Evolutionary conservation across 768 basidiomycete genomes (phyloP).

Genomic region (Wakefieldia striispora): DNA sequence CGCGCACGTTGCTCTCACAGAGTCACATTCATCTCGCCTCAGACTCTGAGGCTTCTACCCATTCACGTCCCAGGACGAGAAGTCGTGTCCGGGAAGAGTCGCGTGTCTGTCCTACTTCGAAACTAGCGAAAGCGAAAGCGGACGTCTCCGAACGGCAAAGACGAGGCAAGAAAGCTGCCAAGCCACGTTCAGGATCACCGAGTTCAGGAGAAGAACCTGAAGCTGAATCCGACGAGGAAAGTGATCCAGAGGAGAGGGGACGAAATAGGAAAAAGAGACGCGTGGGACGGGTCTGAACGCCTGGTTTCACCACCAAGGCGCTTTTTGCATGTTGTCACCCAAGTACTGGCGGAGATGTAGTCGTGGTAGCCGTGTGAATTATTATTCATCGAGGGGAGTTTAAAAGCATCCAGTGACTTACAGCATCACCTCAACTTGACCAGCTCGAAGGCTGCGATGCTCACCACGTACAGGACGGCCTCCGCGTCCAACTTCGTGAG

Average conservation of each 20-base stretch:
- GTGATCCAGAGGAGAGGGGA: slow-evolving; percentile 16
- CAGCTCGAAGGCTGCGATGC: slow-evolving; percentile 63
- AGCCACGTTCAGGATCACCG: neutral
- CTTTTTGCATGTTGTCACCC: too few species aligned
- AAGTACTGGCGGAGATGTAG: too few species aligned
- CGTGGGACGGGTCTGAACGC: slow-evolving; percentile 10
- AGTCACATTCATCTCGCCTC: slow-evolving; percentile 14
- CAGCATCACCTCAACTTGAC: slow-evolving; percentile 3
- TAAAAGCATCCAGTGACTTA: too few species aligned
- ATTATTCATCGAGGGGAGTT: too few species aligned
- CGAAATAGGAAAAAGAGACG: slow-evolving; percentile 32
- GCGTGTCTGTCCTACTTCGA: slow-evolving; percentile 9
- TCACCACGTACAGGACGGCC: slow-evolving; percentile 52
- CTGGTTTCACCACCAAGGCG: too few species aligned
- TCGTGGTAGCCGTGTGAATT: too few species aligned
- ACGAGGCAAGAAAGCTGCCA: neutral
- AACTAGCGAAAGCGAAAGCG: slow-evolving; percentile 1
- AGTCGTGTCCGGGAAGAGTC: slow-evolving; percentile 26
- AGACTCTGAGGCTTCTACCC: slow-evolving; percentile 24
- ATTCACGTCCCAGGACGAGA: slow-evolving; percentile 20
- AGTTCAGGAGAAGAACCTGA: slow-evolving; percentile 12
- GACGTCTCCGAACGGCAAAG: slow-evolving; percentile 2
- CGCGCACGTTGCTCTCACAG: slow-evolving; percentile 23
- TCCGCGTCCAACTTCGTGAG: slow-evolving; percentile 46
- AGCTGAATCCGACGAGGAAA: slow-evolving; percentile 6